Base-by-base conservation (phyloP, 768 basidiomycete species). In the Royoungia palumana region DNA sequence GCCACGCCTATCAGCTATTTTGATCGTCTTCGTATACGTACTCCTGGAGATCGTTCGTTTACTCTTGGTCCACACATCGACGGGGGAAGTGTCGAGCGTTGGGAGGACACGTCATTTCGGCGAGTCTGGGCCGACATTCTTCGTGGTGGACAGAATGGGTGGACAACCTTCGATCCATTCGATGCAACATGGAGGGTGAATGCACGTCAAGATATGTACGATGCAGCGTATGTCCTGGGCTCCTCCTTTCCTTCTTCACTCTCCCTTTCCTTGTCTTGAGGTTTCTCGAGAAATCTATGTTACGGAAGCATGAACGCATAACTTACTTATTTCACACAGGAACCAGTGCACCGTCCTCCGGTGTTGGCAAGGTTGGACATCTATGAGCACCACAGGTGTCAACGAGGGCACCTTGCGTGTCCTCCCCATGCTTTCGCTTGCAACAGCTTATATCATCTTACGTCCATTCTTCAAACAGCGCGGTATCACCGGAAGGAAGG, bases 11-110 rank as follows among this genome's bases (percentile, higher is more conserved):
- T 90, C n/a, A 80, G 82, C 1, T 91, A 91, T 64, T 86, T 81
- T 50, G 89, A 92, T 66, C 76, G 89, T 6, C 68, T 90, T 11
- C 76, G 87, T 2, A 86, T 89, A 40, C 77, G 89, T 6, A 75
- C 74, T 24, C 85, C 87, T 0, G 89, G 88, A 0, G 87, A 88
- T 51, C 66, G 73, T 12, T 74, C 75, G 41, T 89, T 89, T 59
- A 75, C 80, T 0, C 69, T 89, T 2, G 85, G 82, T 0, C 82
- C 85, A 11, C 82, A 85, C 46, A 63, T 73, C 14, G 79, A 81
- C 42, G 74, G 73, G 0, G 80, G 80, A 10, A 72, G 75, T 8
- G 67, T 77, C 50, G 71, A 85, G 69, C 64, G 83, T 2, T 80
- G 79, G 79, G 76, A 81, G 58, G 78, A 83, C 60, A 60, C 66